phyloP scores from a whole-genome alignment of 164 flowering plant species.

The grape (Vitis vinifera) region ASM3070453v1 NC_081816.1:4719001-4719500 shows the following conservation, averaged over 20 bases:
- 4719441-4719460: slow-evolving; percentile 26
- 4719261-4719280: slow-evolving; percentile 28
- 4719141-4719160: too few relatives aligned
- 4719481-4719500: slow-evolving; percentile 37
- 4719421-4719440: slow-evolving; percentile 31
- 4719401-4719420: slow-evolving; percentile 33
- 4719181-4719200: too few relatives aligned
- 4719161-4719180: too few relatives aligned
- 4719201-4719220: too few relatives aligned
- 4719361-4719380: slow-evolving; percentile 22
- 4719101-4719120: too few relatives aligned
- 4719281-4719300: slow-evolving; percentile 25
- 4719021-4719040: too few relatives aligned
- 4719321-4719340: slow-evolving; percentile 47
- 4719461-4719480: slow-evolving; percentile 34
- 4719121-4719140: too few relatives aligned
- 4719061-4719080: too few relatives aligned
- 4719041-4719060: too few relatives aligned
- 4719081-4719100: too few relatives aligned
- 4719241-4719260: slow-evolving; percentile 24
- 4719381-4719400: slow-evolving; percentile 32
- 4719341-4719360: slow-evolving; percentile 30
- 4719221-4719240: background rate
- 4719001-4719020: too few relatives aligned
- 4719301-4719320: slow-evolving; percentile 43